phyloP scores from a whole-genome alignment of 768 basidiomycete genomes.

The Amyloporia xantha region DNA sequence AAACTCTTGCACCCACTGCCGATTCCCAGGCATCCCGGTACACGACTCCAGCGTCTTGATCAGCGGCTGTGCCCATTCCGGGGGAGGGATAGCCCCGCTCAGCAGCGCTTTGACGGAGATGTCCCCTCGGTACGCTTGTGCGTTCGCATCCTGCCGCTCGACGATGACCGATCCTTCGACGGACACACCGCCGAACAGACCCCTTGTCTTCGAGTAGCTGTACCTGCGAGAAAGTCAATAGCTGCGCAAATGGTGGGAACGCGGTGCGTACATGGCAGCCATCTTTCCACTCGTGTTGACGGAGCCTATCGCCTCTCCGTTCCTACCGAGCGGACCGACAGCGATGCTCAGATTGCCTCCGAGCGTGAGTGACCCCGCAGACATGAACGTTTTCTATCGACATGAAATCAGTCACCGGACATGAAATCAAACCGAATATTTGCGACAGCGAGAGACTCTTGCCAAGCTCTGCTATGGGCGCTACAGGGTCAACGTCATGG shows the following conservation, averaged over 20 bases:
- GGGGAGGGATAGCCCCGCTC: conserved; percentile 65
- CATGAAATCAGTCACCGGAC: too few species aligned
- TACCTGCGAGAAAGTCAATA: conserved; percentile 44
- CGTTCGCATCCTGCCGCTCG: conserved; percentile 90
- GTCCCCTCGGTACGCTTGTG: conserved; percentile 67
- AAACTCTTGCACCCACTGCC: conserved; percentile 61
- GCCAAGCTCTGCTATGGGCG: too few species aligned
- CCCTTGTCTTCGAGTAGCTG: conserved; percentile 87
- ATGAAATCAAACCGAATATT: neutral
- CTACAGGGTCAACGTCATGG: too few species aligned
- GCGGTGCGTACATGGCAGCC: conserved; percentile 70
- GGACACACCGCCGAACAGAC: conserved; percentile 89
- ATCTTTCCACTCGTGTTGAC: conserved; percentile 80
- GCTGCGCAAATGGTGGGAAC: neutral
- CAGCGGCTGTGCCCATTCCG: conserved; percentile 72
- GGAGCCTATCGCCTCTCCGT: conserved; percentile 86
- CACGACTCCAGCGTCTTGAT: conserved; percentile 69
- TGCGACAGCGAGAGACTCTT: too few species aligned
- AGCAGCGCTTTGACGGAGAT: conserved; percentile 78
- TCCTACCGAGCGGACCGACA: conserved; percentile 88
- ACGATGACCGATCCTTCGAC: conserved; percentile 87
- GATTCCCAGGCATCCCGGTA: conserved; percentile 61
- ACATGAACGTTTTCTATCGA: conserved; percentile 81
- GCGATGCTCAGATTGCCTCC: conserved; percentile 90
- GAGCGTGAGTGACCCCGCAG: conserved; percentile 82